Conservation (phyloP, 495 filamentous ascomycete genomes). For the Evernia prunastri region DNA sequence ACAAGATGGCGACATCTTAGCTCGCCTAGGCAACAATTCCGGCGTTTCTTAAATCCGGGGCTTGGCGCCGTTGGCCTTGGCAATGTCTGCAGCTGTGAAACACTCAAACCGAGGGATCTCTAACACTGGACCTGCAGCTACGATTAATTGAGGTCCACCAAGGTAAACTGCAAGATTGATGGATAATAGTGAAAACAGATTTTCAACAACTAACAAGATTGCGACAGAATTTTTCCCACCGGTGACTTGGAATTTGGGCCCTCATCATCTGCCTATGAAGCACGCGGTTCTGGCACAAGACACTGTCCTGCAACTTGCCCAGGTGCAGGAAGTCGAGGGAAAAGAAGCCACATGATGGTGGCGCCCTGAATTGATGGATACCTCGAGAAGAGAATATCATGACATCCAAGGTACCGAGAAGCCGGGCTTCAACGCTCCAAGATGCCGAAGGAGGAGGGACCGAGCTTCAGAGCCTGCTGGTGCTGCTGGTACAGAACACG, state of each 20-base stretch:
- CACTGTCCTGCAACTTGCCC: conserved; percentile 13
- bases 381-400: neutral
- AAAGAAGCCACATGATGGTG: conserved; percentile 7
- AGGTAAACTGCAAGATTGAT: neutral
- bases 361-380: conserved; percentile 5
- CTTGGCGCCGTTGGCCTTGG: conserved; percentile 7
- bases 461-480: conserved; percentile 23
- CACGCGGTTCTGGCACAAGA: conserved; percentile 22
- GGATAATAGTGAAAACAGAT: neutral
- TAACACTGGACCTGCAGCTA: neutral
- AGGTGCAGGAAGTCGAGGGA: neutral
- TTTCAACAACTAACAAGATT: neutral
- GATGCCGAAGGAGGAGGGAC: conserved; percentile 12
- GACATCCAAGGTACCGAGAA: neutral
- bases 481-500: conserved; percentile 5
- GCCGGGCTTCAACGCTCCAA: conserved; percentile 21
- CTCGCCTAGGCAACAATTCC: neutral
- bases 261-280: conserved; percentile 5
- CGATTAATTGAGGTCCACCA: neutral
- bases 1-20: neutral
- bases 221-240: neutral
- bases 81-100: neutral
- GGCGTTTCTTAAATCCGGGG: neutral
- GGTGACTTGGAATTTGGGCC: neutral
- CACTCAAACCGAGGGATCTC: too few relatives aligned